Percentiles rank a stretch among this genome's conserved stretches.
These are phyloP conservation scores for Neurospora hispaniola DNA, from an alignment of 495 filamentous ascomycete species.

Conservation along the genomic window DNA sequence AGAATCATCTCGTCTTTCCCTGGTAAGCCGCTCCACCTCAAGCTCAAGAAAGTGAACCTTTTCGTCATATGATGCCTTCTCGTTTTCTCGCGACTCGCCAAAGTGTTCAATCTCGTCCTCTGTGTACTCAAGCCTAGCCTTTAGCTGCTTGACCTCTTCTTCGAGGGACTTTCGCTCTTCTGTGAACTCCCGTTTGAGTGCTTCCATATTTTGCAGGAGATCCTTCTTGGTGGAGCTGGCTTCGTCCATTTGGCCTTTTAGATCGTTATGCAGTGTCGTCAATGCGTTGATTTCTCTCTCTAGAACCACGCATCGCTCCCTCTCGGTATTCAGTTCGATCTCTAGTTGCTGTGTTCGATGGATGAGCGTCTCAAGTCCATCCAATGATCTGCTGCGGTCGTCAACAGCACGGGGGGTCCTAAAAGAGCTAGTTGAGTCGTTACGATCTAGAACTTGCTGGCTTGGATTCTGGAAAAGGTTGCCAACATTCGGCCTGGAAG, in stretches of 20 bases:
- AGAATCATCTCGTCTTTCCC: conserved; percentile 45
- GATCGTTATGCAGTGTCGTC: conserved; percentile 50
- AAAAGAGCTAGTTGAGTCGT: conserved; percentile 32
- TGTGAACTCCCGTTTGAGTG: conserved; percentile 77
- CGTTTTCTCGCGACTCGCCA: conserved; percentile 72
- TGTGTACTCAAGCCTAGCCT: conserved; percentile 67
- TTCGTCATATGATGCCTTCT: conserved; percentile 56
- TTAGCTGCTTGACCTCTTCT: conserved; percentile 62
- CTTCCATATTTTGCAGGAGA: conserved; percentile 87
- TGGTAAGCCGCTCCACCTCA: conserved; percentile 54
- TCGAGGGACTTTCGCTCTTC: conserved; percentile 74
- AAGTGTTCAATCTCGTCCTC: conserved; percentile 84
- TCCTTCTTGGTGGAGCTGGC: conserved; percentile 87
- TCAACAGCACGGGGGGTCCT: conserved; percentile 24
- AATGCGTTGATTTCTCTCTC: conserved; percentile 53
- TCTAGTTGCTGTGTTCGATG: conserved; percentile 68
- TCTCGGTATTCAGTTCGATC: conserved; percentile 56
- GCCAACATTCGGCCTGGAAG: conserved; percentile 56
- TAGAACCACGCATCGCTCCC: conserved; percentile 36
- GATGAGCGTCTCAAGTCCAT: conserved; percentile 26
- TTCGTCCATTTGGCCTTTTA: conserved; percentile 66
- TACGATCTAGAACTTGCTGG: conserved; percentile 27
- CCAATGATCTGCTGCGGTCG: conserved; percentile 27
- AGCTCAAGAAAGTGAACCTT: conserved; percentile 56
- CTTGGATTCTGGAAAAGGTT: conserved; percentile 47